phyloP scores from a whole-genome alignment of 2,329 filamentous ascomycete species.

The Xylaria sp. region DNA sequence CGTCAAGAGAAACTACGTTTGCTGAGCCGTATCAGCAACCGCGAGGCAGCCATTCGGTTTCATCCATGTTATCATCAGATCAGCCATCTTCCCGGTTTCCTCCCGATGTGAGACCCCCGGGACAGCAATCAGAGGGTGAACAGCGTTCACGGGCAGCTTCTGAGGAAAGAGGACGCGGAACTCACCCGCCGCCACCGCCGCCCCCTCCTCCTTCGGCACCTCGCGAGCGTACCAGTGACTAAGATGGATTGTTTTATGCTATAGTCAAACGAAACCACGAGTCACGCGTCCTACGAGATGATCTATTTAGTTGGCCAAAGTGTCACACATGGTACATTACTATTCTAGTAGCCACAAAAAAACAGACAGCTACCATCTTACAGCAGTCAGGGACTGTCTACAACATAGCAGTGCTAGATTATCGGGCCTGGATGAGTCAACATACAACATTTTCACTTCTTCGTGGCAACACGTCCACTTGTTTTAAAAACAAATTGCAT shows the following conservation, averaged over 20 bases:
- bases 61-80: constrained; percentile 57
- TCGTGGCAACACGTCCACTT: constrained; percentile 25
- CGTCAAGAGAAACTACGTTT: constrained; percentile 49
- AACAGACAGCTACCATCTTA: constrained; percentile 5
- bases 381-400: constrained; percentile 20
- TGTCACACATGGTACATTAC: constrained; percentile 1
- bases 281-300: constrained; percentile 2
- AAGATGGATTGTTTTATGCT: not conserved
- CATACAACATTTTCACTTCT: constrained; percentile 24
- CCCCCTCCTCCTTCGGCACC: constrained; percentile 25
- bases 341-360: constrained; percentile 1
- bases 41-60: constrained; percentile 56
- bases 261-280: constrained; percentile 2
- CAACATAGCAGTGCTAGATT: constrained; percentile 11
- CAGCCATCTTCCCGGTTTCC: constrained; percentile 49
- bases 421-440: constrained; percentile 5
- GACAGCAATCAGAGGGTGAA: constrained; percentile 44
- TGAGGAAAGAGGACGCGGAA: constrained; percentile 51
- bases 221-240: constrained; percentile 27
- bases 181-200: constrained; percentile 29
- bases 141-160: constrained; percentile 48
- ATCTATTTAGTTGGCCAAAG: not conserved
- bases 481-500: constrained; percentile 30
- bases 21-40: constrained; percentile 46
- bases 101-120: constrained; percentile 44